These are phyloP conservation scores for Paraleonurus japonicus DNA, from an alignment of 257 asterid genomes.

Conservation along the genomic window DNA sequence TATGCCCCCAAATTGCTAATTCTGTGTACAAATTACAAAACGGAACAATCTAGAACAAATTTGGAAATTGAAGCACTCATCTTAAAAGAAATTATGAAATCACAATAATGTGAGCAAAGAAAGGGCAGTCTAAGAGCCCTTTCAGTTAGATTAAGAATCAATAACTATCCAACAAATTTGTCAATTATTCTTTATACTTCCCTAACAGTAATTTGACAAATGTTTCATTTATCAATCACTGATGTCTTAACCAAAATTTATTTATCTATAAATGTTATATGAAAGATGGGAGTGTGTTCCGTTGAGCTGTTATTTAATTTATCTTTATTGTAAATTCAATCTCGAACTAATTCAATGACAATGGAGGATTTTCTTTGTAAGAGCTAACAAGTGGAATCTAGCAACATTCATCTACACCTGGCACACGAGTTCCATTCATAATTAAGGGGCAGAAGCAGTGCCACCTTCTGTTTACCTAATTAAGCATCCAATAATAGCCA, in stretches of 20 bases:
- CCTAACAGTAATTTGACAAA: slow-evolving; percentile 7
- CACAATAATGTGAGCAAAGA: neutral
- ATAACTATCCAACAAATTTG: neutral
- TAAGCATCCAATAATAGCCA: neutral
- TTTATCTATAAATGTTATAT: neutral
- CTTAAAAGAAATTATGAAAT: neutral
- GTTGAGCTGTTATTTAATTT: neutral
- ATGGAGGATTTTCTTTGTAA: neutral
- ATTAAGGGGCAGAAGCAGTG: neutral
- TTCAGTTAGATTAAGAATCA: neutral
- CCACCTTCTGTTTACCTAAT: neutral
- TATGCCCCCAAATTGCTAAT: slow-evolving; percentile 4
- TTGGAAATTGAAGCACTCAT: neutral
- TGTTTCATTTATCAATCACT: neutral
- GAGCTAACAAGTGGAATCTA: slow-evolving; percentile 3
- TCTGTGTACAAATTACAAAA: neutral
- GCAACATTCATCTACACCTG: slow-evolving; percentile 4
- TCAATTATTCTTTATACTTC: neutral
- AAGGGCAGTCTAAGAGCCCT: slow-evolving; percentile 6
- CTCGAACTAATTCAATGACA: neutral
- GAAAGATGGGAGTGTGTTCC: neutral
- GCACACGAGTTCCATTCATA: neutral
- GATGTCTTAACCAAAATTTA: neutral
- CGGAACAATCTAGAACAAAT: slow-evolving; percentile 6
- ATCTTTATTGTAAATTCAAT: neutral